phyloP scores from a whole-genome alignment of 2,329 filamentous ascomycete genomes.

The Cordyceps fumosorosea region DNA sequence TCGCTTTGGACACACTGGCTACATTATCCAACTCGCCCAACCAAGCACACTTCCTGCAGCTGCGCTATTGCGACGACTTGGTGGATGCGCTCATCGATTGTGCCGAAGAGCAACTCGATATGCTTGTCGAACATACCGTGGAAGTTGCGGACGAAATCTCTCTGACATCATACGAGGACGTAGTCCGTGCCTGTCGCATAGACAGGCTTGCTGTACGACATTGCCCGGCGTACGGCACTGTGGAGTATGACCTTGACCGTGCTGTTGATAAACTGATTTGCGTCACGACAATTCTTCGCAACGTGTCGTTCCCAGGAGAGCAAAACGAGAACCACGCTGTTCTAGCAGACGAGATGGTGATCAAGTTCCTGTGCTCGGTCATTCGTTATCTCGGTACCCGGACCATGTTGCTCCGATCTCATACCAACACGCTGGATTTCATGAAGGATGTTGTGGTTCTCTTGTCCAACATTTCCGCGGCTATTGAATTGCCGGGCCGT shows the following conservation, averaged over 20 bases:
- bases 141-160: slow-evolving; percentile 84
- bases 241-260: slow-evolving; percentile 74
- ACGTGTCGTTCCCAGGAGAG: slow-evolving; percentile 73
- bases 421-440: slow-evolving; percentile 84
- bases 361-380: slow-evolving; percentile 76
- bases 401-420: slow-evolving; percentile 74
- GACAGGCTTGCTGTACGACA: slow-evolving; percentile 70
- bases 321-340: slow-evolving; percentile 59
- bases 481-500: slow-evolving; percentile 72
- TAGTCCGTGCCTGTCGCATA: slow-evolving; percentile 67
- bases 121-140: slow-evolving; percentile 74
- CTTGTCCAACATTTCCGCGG: slow-evolving; percentile 79
- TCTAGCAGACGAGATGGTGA: slow-evolving; percentile 68
- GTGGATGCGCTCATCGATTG: slow-evolving; percentile 85
- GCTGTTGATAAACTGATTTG: slow-evolving; percentile 84
- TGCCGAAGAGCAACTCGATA: slow-evolving; percentile 79
- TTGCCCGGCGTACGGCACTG: slow-evolving; percentile 64
- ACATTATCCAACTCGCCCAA: slow-evolving; percentile 57
- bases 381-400: slow-evolving; percentile 85
- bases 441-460: slow-evolving; percentile 93
- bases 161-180: slow-evolving; percentile 79
- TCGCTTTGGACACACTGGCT: slow-evolving; percentile 79
- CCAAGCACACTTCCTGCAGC: slow-evolving; percentile 56
- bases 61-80: slow-evolving; percentile 77
- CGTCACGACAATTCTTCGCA: slow-evolving; percentile 86